phyloP scores from a whole-genome alignment of 2,329 filamentous ascomycete genomes.

The Kalmusia sp. region DNA sequence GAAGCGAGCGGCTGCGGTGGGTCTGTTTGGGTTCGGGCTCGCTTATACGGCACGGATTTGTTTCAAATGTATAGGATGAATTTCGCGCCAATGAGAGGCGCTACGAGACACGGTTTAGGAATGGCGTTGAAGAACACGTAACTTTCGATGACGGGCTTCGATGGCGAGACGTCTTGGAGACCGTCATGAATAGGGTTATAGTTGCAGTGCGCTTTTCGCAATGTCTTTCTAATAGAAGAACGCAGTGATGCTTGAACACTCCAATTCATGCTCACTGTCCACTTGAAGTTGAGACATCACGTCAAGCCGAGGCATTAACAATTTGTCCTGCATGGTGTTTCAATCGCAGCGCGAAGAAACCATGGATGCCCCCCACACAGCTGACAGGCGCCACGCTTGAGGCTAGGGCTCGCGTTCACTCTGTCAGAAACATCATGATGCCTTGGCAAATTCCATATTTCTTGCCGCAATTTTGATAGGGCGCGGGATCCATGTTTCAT shows the following conservation, averaged over 20 bases:
- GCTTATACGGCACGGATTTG: conserved; percentile 2
- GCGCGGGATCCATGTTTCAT: conserved; percentile 3
- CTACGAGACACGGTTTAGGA: background rate
- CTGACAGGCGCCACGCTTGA: background rate
- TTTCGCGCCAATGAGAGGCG: conserved; percentile 4
- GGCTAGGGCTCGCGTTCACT: background rate
- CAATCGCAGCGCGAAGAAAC: background rate
- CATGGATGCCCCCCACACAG: background rate
- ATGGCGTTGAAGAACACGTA: background rate
- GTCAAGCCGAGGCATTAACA: conserved; percentile 1
- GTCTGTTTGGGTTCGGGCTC: background rate
- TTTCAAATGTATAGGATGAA: background rate
- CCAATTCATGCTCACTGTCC: too few relatives aligned
- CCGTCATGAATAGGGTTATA: background rate
- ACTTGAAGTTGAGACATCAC: background rate
- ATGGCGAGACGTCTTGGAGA: background rate
- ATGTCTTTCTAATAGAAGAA: too few relatives aligned
- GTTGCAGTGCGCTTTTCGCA: background rate
- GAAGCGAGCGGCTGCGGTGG: conserved; percentile 9
- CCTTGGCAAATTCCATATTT: background rate
- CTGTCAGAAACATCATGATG: background rate
- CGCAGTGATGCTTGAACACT: too few relatives aligned
- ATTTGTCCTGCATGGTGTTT: background rate
- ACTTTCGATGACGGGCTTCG: background rate
- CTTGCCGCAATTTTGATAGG: background rate